These are phyloP conservation scores for Entrophospora sp. DNA, from an alignment of 192 early-diverging fungal species.

Conservation along the genomic window DNA sequence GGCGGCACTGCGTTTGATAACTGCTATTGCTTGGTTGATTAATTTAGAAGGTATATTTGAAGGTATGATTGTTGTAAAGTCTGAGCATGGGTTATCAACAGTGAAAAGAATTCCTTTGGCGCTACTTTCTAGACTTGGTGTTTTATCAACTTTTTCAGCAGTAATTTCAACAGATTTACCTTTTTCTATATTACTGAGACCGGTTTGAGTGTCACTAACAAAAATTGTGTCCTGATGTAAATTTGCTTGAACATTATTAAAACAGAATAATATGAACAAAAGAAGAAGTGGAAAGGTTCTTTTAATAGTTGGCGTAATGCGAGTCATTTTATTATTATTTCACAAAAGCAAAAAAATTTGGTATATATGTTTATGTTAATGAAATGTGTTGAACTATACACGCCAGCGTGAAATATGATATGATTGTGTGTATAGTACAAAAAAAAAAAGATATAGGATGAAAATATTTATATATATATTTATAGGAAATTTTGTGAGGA, in stretches of 20 bases:
- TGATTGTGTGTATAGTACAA: too few species aligned
- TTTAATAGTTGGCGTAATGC: not conserved
- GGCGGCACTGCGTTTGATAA: not conserved
- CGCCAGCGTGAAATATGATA: conserved; percentile 17
- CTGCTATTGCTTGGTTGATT: not conserved
- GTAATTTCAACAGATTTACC: not conserved
- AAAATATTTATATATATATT: too few species aligned
- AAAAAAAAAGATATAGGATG: not conserved
- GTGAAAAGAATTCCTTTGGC: too few species aligned
- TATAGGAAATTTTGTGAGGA: too few species aligned
- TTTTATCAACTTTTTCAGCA: not conserved
- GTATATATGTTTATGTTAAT: not conserved
- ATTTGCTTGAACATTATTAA: not conserved
- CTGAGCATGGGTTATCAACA: not conserved
- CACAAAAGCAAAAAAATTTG: not conserved
- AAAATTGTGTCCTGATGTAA: not conserved
- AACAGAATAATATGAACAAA: not conserved
- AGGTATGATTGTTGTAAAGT: not conserved
- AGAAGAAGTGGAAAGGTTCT: not conserved
- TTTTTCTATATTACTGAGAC: not conserved
- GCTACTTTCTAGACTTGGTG: too few species aligned
- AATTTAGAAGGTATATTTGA: not conserved
- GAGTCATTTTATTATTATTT: not conserved
- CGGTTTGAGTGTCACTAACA: not conserved
- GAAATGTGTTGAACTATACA: not conserved